Evolutionary conservation across 1,284 basidiomycete species (phyloP), one percentile per base, ranked within the genome.

Genomic region (Cutaneotrichosporon spelunceum): DNA sequence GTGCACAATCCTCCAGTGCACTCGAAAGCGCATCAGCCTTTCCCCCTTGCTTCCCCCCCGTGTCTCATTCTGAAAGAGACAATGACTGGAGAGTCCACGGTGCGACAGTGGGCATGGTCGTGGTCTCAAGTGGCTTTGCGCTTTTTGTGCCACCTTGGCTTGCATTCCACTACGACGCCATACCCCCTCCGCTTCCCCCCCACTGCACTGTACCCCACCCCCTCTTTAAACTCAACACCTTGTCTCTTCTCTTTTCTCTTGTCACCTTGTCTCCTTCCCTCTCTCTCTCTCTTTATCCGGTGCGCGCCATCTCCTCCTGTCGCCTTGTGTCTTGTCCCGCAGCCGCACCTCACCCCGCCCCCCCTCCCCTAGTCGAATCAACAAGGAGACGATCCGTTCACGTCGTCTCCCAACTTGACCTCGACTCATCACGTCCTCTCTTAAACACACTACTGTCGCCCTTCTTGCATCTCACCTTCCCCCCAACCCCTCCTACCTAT

Each of bases 391-490:
- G 16, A 49, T 49, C 48, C 29, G 24, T 29, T 19, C 48, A 14
- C 8, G 11, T 29, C 27, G 26, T 29, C 48, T 49, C 48, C 8
- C 14, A 21, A 26, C 2, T 30, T 29, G 6, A 4, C 23, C n/a
- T 30, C 23, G 27, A n/a, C 19, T 30, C 27, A 14, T 21, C 30
- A 9, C 50, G 10, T 21, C 50, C 30, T 29, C 29, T 39, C 21
- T 33, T 26, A 53, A 33, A 53, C 33, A 53, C 48, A 29, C 23
- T 42, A 29, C 23, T 42, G 39, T 42, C 48, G 48, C 26, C 29
- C 52, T 53, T 39, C 33, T 53, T 34, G 33, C 52, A 39, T 36
- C 23, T 14, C 7, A 16, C 27, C 29, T 36, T 36, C 23, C 13
- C 21, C 21, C 16, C 19, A 16, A 29, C 26, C 48, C 26, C 26